phyloP scores from a whole-genome alignment of 306 rosid species.

The Citrullus colocynthis region DNA sequence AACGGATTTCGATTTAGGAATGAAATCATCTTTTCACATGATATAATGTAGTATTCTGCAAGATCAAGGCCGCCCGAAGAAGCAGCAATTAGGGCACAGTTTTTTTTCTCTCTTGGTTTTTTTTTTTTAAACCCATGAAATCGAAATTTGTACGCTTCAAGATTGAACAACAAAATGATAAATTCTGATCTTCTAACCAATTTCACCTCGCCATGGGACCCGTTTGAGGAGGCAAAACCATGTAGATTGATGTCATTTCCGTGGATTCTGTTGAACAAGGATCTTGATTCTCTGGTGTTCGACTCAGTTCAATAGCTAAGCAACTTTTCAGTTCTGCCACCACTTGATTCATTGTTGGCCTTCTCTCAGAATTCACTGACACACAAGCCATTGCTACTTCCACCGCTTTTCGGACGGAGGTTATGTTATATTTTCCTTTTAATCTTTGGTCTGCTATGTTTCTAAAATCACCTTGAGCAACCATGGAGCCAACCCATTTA shows the following conservation, averaged over 20 bases:
- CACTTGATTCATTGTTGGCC: conserved; percentile 22
- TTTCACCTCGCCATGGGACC: conserved; percentile 3
- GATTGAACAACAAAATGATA: neutral
- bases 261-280: neutral
- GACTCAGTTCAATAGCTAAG: conserved; percentile 10
- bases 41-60: no score
- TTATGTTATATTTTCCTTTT: conserved; percentile 5
- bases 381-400: conserved; percentile 21
- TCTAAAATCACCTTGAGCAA: conserved; percentile 7
- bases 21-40: no score
- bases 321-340: conserved; percentile 11
- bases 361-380: neutral
- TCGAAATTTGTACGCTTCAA: neutral
- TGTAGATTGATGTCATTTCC: neutral
- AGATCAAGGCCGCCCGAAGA: no score
- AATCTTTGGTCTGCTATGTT: conserved; percentile 14
- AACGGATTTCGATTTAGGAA: no score
- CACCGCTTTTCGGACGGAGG: conserved; percentile 18
- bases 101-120: no score
- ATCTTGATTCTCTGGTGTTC: neutral
- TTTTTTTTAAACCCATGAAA: no score
- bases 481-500: conserved; percentile 11
- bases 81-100: no score
- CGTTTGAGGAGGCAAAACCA: neutral
- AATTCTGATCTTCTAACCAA: neutral